A percentile compares a stretch with the other conserved stretches of the same genome.
These are phyloP conservation scores for Salix udensis DNA, from an alignment of 345 rosid species.

Conservation along the genomic window DNA sequence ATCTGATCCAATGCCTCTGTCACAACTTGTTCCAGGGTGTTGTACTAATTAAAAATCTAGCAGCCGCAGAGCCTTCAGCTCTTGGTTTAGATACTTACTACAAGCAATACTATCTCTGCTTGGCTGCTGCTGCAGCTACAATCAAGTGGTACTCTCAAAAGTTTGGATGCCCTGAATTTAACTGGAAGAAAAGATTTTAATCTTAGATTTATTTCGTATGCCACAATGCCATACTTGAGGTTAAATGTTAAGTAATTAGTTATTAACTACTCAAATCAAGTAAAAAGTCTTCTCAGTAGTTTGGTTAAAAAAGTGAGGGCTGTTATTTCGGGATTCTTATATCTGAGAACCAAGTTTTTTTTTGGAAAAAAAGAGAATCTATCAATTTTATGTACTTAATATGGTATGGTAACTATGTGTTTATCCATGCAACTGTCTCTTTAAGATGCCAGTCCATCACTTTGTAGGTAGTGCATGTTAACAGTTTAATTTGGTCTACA, in stretches of 20 bases:
- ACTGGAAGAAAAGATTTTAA: neutral
- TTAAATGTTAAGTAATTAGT: neutral
- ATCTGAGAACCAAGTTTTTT: neutral
- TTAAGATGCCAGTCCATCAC: neutral
- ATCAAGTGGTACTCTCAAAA: conserved; percentile 64
- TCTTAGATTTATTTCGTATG: neutral
- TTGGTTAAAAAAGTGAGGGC: neutral
- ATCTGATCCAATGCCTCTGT: conserved; percentile 15
- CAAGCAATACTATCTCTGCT: conserved; percentile 92
- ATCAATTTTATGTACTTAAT: neutral
- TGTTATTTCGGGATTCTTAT: neutral
- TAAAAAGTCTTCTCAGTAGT: neutral
- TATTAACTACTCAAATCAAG: neutral
- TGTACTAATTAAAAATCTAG: conserved; percentile 65
- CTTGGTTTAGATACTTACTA: conserved; percentile 88
- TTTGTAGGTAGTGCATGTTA: neutral
- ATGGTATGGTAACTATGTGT: neutral
- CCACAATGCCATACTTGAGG: neutral
- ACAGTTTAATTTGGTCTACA: neutral
- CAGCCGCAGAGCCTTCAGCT: conserved; percentile 83
- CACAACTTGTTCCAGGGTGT: conserved; percentile 62
- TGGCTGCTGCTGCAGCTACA: conserved; percentile 89
- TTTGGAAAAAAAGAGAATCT: neutral
- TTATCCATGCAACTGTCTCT: neutral
- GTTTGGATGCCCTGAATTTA: conserved; percentile 8